Base-by-base conservation (phyloP, 1,284 basidiomycete genomes). In the Volvariella surrecta region DNA sequence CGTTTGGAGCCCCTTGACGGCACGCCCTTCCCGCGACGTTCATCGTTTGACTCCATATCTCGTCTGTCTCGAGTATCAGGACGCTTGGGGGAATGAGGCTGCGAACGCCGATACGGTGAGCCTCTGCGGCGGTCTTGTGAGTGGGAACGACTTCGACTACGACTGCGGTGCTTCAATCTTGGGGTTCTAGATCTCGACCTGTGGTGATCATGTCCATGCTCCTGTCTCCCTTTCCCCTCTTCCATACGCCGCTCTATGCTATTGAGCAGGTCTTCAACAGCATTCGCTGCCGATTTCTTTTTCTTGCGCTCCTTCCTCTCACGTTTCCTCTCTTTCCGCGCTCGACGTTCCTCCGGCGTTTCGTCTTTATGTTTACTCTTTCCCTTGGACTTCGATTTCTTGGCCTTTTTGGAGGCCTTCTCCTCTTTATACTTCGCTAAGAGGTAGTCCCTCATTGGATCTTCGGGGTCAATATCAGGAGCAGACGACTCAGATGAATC, bases 381-480 rank as follows among this genome's bases (percentile, higher is more conserved):
- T 17, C 60, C 60, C 61, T 74, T 82, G 17, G 65, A 61, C 59
- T 74, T 83, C 15, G 61, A 56, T 53, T 74, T 76, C 58, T 78
- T 82, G 2, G 62, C 57, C 55, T 76, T 81, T 60, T 78, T 79
- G 42, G 65, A 55, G 2, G 71, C 74, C 52, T 79, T 83, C 56
- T 79, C 74, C 57, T 87, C 83, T 55, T 70, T 74, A 52, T 80
- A 71, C 58, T 85, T 71, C 13, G 78, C 70, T 38, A 88, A 63
- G 15, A 94, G 68, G 60, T 91, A 98, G 48, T 90, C 89, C 15
- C 86, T 81, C 96, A 99, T 99, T 0, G 96, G 96, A 63, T 99
- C 96, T 57, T 98, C 92, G 3, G 89, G 86, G 60, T 98, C 94
- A 45, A 94, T 85, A 3, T 78, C 74, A 39, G 81, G 79, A 13